phyloP scores from a whole-genome alignment of 2,329 filamentous ascomycete genomes.

The Scedosporium minutisporum region DNA sequence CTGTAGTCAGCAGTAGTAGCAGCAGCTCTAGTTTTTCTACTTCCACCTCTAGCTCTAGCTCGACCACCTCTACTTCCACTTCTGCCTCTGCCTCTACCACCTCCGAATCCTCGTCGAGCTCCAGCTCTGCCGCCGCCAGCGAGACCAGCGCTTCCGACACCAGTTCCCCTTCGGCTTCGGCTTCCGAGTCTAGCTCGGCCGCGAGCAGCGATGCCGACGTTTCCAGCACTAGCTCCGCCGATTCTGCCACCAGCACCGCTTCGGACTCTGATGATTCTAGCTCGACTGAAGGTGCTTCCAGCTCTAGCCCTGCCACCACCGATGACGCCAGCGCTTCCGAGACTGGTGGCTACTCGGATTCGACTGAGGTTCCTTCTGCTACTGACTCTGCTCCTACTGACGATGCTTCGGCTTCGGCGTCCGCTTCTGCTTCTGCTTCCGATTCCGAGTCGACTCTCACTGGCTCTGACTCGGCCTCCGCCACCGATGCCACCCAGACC shows the following conservation, averaged over 20 bases:
- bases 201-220: neutral
- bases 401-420: neutral
- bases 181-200: neutral
- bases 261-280: neutral
- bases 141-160: slow-evolving; percentile 6
- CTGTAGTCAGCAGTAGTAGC: neutral
- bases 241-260: neutral
- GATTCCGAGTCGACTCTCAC: neutral
- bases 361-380: slow-evolving; percentile 3
- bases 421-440: slow-evolving; percentile 8
- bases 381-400: neutral
- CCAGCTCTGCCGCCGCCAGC: neutral
- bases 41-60: slow-evolving; percentile 2
- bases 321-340: slow-evolving; percentile 3
- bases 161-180: neutral
- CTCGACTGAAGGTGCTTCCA: neutral
- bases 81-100: neutral
- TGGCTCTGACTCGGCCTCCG: slow-evolving; percentile 3
- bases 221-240: slow-evolving; percentile 2
- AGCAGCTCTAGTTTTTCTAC: slow-evolving; percentile 2
- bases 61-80: slow-evolving; percentile 6
- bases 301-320: neutral
- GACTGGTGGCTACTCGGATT: slow-evolving; percentile 3
- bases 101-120: neutral
- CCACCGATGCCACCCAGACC: slow-evolving; percentile 5